phyloP scores from a whole-genome alignment of 2,329 filamentous ascomycete genomes.

The Apiospora kogelbergensis region DNA sequence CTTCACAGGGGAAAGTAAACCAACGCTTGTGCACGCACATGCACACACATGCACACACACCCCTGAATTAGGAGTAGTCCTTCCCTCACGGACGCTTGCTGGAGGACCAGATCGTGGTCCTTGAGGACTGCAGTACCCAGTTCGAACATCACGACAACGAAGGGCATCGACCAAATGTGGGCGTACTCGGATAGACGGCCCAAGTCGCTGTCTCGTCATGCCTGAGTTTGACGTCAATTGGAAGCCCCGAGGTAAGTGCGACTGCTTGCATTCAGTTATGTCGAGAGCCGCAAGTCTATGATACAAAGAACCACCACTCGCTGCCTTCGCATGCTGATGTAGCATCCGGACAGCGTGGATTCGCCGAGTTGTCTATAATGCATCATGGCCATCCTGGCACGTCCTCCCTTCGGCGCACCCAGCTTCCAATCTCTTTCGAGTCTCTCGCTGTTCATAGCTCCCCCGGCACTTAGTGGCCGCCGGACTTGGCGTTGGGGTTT shows the following conservation, averaged over 20 bases:
- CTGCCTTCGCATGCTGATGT: slow-evolving; percentile 19
- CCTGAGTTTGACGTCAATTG: not conserved
- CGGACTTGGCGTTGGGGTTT: slow-evolving; percentile 65
- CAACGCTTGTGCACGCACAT: too few relatives aligned
- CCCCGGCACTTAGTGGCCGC: slow-evolving; percentile 40
- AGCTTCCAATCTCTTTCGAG: slow-evolving; percentile 15
- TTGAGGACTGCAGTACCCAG: too few relatives aligned
- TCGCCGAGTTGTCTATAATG: slow-evolving; percentile 25
- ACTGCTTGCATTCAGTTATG: not conserved
- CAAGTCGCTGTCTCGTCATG: not conserved
- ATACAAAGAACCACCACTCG: slow-evolving; percentile 23
- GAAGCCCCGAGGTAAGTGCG: not conserved
- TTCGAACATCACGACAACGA: too few relatives aligned
- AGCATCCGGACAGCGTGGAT: slow-evolving; percentile 18
- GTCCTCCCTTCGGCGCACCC: not conserved
- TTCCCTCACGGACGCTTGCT: too few relatives aligned
- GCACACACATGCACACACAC: too few relatives aligned
- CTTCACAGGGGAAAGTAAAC: not conserved
- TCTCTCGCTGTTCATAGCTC: not conserved
- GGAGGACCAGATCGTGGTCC: too few relatives aligned
- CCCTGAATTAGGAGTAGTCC: too few relatives aligned
- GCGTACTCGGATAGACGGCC: not conserved
- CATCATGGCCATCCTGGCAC: slow-evolving; percentile 10
- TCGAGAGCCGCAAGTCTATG: slow-evolving; percentile 28
- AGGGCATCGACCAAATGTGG: too few relatives aligned